Evolutionary conservation across 2,329 filamentous ascomycete species (phyloP), one percentile per base, ranked within the genome.

Genomic region (Calonectria crousiana): DNA sequence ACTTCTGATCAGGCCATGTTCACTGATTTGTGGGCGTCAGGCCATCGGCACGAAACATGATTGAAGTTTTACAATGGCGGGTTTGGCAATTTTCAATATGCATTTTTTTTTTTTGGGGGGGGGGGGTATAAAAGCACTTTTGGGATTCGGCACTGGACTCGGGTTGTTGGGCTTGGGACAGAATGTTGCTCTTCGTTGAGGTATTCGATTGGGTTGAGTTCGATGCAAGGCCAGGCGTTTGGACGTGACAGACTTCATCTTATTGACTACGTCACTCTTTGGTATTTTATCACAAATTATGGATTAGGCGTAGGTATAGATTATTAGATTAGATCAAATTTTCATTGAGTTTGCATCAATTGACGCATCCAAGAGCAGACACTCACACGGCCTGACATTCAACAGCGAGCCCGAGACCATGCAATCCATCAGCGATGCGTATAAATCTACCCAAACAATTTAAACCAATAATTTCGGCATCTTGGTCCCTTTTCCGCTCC

Each of bases 371-470:
- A n/a, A 34, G 26, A 56, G 52, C n/a, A 56, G 18, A 34, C 20
- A 9, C 20, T 2, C 20, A 20, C 16, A 53, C 26, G 2, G 18
- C 14, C n/a, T 30, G 65, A 71, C 69, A 47, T 53, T 36, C 23
- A 44, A 75, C 44, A 23, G 56, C 34, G 51, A 66, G 47, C 41
- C 64, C 62, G 53, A 66, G 36, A 41, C 67, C 49, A 76, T 77
- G 68, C 75, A 78, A 67, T 51, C 26, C 52, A 74, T 78, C 77
- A 75, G 68, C 69, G 58, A 67, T 52, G 26, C 52, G 16, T 16
- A 53, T 28, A 49, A 65, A 51, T 30, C 60, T 52, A 36, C 67
- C 65, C 36, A 47, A 73, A 52, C 60, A 56, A 58, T 44, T 32
- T 64, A 74, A 53, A 69, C 65, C 64, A 71, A 74, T 52, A 36